phyloP scores from a whole-genome alignment of 78 protist genomes.

The Dictyostelium intermedium region DNA sequence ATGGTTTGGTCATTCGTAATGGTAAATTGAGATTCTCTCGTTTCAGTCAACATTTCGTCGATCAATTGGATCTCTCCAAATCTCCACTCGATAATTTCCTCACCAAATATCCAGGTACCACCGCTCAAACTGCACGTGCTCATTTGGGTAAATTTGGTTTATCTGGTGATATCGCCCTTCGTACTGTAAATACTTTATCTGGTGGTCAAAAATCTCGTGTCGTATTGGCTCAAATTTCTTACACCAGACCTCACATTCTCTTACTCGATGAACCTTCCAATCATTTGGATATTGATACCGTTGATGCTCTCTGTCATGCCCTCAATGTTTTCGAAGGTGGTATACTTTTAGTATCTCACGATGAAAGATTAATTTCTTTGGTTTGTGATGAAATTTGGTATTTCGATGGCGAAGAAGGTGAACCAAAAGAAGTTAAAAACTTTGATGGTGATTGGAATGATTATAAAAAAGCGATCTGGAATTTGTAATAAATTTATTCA shows the following conservation, averaged over 20 bases:
- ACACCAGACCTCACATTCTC: slow-evolving; percentile 86
- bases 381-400: slow-evolving; percentile 88
- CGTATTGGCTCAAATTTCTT: slow-evolving; percentile 83
- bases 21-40: slow-evolving; percentile 85
- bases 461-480: slow-evolving; percentile 57
- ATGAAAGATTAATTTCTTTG: slow-evolving; percentile 76
- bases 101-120: slow-evolving; percentile 84
- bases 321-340: slow-evolving; percentile 88
- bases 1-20: slow-evolving; percentile 81
- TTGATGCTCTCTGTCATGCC: slow-evolving; percentile 85
- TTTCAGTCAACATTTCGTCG: slow-evolving; percentile 94
- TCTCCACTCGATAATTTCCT: slow-evolving; percentile 89
- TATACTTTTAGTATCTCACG: slow-evolving; percentile 89
- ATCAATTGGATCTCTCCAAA: slow-evolving; percentile 84
- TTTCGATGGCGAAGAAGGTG: slow-evolving; percentile 62
- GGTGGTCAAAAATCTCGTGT: slow-evolving; percentile 95
- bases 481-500: not conserved
- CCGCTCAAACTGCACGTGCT: slow-evolving; percentile 66
- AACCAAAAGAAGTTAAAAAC: slow-evolving; percentile 52
- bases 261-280: slow-evolving; percentile 97
- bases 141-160: slow-evolving; percentile 91
- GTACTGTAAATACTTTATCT: slow-evolving; percentile 90
- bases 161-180: slow-evolving; percentile 84
- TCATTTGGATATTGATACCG: slow-evolving; percentile 94
- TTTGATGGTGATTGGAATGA: slow-evolving; percentile 81